Evolutionary conservation across 73 alveolate species (phyloP).

Genomic region (Symbiodinium natans): DNA sequence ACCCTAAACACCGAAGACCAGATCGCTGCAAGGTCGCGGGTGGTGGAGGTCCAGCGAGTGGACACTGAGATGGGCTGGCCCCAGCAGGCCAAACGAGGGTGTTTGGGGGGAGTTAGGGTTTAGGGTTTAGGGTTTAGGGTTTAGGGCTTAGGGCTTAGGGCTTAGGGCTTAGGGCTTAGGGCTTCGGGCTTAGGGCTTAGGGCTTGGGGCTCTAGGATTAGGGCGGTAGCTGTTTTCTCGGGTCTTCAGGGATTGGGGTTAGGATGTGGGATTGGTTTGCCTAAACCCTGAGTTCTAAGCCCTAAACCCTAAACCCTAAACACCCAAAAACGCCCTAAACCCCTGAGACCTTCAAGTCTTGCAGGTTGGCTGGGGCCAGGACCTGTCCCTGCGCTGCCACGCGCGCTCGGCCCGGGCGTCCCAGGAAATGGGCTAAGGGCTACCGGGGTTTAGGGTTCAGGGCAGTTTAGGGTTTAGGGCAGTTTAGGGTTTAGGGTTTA

Average conservation of each 20-base stretch:
- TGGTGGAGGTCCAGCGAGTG: slow-evolving; percentile 73
- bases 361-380: slow-evolving; percentile 93
- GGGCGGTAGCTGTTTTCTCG: too few relatives aligned
- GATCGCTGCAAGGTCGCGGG: slow-evolving; percentile 21
- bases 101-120: too few relatives aligned
- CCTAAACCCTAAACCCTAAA: background rate
- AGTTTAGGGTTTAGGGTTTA: background rate
- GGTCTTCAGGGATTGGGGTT: background rate
- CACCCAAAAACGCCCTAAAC: background rate
- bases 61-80: slow-evolving; percentile 80
- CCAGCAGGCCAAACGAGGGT: too few relatives aligned
- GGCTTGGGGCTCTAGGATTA: background rate
- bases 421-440: background rate
- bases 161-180: background rate
- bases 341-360: background rate
- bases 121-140: too few relatives aligned
- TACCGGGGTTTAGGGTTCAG: background rate
- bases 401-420: slow-evolving; percentile 46
- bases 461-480: background rate
- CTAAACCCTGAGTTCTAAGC: too few relatives aligned
- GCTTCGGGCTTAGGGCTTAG: background rate
- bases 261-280: too few relatives aligned
- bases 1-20: background rate
- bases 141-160: too few relatives aligned
- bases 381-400: slow-evolving; percentile 65